These are phyloP conservation scores for Pythium apleroticum DNA, from an alignment of 352 stramenopile genomes.

Conservation along the genomic window DNA sequence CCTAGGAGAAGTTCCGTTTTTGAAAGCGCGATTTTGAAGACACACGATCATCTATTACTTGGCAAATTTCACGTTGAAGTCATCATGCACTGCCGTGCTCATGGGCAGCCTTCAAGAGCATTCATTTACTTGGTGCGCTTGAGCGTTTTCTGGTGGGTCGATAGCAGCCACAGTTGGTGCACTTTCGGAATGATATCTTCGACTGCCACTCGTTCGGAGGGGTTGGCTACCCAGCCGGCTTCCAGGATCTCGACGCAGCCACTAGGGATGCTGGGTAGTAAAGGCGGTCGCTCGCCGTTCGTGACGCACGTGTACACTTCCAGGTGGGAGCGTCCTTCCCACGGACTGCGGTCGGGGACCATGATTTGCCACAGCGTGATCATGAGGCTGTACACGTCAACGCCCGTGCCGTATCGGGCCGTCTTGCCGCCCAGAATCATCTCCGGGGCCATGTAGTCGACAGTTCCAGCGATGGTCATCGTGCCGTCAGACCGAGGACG, in stretches of 20 bases:
- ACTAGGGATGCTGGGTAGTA: slow-evolving; percentile 67
- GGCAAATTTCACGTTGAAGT: no score
- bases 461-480: slow-evolving; percentile 85
- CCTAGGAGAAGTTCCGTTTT: no score
- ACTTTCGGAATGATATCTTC: slow-evolving; percentile 79
- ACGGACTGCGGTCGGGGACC: slow-evolving; percentile 72
- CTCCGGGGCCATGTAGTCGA: slow-evolving; percentile 86
- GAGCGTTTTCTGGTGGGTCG: slow-evolving; percentile 70
- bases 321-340: slow-evolving; percentile 70
- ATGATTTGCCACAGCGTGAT: slow-evolving; percentile 89
- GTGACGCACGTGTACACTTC: slow-evolving; percentile 79
- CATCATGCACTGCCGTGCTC: no score
- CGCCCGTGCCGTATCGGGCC: slow-evolving; percentile 69
- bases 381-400: slow-evolving; percentile 87
- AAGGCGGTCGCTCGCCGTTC: slow-evolving; percentile 65
- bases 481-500: slow-evolving; percentile 69
- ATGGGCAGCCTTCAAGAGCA: no score
- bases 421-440: slow-evolving; percentile 86
- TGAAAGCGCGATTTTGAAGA: no score
- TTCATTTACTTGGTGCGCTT: slow-evolving; percentile 61
- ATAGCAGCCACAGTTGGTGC: slow-evolving; percentile 74
- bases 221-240: slow-evolving; percentile 67
- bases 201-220: slow-evolving; percentile 66
- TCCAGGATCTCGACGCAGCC: slow-evolving; percentile 75
- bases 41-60: no score